Base-by-base conservation (phyloP, 257 asterid species). In the Lycium barbarum region DNA sequence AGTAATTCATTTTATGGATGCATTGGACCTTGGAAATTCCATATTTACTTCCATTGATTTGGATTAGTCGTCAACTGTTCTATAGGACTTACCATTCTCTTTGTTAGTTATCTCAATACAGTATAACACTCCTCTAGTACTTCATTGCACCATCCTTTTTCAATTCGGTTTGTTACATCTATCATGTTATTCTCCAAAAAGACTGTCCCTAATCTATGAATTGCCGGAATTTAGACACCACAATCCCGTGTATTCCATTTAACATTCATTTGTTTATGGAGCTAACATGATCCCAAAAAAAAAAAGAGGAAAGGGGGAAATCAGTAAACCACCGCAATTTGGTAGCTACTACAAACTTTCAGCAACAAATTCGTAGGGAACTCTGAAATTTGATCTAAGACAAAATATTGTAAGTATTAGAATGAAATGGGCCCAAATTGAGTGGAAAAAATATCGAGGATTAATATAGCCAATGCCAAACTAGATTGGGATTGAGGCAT, bases 151-250 rank as follows among this genome's bases (percentile, higher is more conserved):
- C n/a, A 47, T 73, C 2, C 81, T 47, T 10, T 20, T 49, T 73
- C 45, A 22, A 72, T 49, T 74, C 38, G 47, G 38, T 45, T 26
- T 2, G 43, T 49, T 73, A 49, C 62, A 49, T 49, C 45, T 13
- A 74, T 49, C 81, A 49, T 20, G 45, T 74, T 22, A 20, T 74
- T 49, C 81, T 13, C 62, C 81, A 7, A 74, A 74, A 74, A 49
- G 43, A 74, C 43, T 74, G 3, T 9, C 1, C 61, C 81, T 49
- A 74, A 49, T 49, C 62, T 13, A 20, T 74, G 81, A 7, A 74
- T 7, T 12, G 22, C 6, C 5, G 61, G 62, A 22, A 74, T 51
- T 22, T 22, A 20, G 43, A 74, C 81, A 74, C 61, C 61, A 20
- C 33, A 1, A 45, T 47, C 58, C 33, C 40, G 12, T 10, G 58